phyloP scores from a whole-genome alignment of 164 flowering plant species.

The Saururus chinensis region DNA sequence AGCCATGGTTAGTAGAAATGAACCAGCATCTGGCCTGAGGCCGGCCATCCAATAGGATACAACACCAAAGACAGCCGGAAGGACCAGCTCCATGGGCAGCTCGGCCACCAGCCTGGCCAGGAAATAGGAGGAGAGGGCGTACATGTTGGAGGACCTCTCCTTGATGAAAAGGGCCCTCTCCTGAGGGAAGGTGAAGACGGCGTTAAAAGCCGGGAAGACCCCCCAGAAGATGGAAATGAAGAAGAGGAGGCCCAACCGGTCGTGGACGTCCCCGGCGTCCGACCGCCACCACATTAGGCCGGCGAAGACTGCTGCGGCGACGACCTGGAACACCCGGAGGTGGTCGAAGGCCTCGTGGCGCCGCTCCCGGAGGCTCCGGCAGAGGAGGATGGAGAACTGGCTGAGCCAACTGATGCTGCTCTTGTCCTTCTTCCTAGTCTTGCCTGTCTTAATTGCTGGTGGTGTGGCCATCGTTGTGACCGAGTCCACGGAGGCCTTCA shows the following conservation, averaged over 20 bases:
- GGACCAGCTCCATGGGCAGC: constrained; percentile 76
- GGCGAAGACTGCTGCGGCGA: constrained; percentile 44
- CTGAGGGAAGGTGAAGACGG: constrained; percentile 79
- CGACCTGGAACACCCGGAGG: constrained; percentile 63
- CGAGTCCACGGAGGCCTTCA: constrained; percentile 44
- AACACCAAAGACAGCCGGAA: constrained; percentile 48
- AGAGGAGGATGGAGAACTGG: constrained; percentile 63
- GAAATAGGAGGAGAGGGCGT: constrained; percentile 75
- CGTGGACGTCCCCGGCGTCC: constrained; percentile 45
- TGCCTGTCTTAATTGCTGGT: background rate
- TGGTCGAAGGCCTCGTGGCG: constrained; percentile 66
- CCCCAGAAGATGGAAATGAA: constrained; percentile 89
- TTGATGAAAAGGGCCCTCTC: constrained; percentile 67
- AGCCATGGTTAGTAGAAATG: constrained; percentile 43
- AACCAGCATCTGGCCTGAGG: constrained; percentile 30
- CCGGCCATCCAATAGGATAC: constrained; percentile 72
- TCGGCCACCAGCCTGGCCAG: constrained; percentile 65
- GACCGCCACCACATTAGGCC: constrained; percentile 93
- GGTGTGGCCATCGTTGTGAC: constrained; percentile 1
- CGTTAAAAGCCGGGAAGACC: constrained; percentile 60
- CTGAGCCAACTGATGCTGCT: constrained; percentile 39
- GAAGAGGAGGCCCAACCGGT: constrained; percentile 78
- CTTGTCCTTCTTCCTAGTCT: constrained; percentile 4
- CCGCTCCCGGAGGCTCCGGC: constrained; percentile 65
- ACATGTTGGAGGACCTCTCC: constrained; percentile 79